Base-by-base conservation (phyloP, 169 alveolate genomes). In the Plasmodium coatneyi region DNA sequence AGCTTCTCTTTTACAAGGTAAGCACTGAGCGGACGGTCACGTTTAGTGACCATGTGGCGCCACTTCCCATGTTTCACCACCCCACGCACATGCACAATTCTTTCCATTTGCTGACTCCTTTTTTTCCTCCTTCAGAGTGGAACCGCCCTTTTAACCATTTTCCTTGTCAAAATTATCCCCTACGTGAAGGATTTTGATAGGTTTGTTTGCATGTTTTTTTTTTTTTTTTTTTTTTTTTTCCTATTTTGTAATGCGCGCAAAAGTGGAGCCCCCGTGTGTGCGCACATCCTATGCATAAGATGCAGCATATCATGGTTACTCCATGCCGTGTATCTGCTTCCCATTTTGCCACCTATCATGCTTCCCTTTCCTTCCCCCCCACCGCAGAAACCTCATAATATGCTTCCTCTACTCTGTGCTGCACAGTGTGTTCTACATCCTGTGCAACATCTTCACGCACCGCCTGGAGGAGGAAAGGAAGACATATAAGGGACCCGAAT, bases 351-450 rank as follows among this genome's bases (percentile, higher is more conserved):
- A 6, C 39, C 14, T 25, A 3, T 16, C 5, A 25, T 5, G 16
- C 22, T 86, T 76, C 32, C 56, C 1, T 19, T 87, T 87, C 28
- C 81, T 46, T 32, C 19, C 5, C 66, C 10, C 30, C 70, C 71
- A 56, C 43, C 80, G 25, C 32, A 87, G 93, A 39, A 78, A 87
- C 25, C 82, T 87, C n/a, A 87, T 87, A 39, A 36, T 78, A 5
- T 87, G 93, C 43, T 87, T 87, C 16, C 89, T 87, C 14, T 87
- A 87, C 60, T 76, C 93, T 12, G 93, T 87, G n/a, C 54, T 87
- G 60, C 87, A 87, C 71, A 87, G 93, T 74, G 74, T 79, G 49
- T 87, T 87, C 80, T 87, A 87, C 70, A 87, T 87, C 71, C 32
- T 87, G 25, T 54, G 89, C 70, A 87, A 87, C 54, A 36, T 79